Evolutionary conservation across 1,139 yeast species (phyloP).

Genomic region (Pichia norvegensis): DNA sequence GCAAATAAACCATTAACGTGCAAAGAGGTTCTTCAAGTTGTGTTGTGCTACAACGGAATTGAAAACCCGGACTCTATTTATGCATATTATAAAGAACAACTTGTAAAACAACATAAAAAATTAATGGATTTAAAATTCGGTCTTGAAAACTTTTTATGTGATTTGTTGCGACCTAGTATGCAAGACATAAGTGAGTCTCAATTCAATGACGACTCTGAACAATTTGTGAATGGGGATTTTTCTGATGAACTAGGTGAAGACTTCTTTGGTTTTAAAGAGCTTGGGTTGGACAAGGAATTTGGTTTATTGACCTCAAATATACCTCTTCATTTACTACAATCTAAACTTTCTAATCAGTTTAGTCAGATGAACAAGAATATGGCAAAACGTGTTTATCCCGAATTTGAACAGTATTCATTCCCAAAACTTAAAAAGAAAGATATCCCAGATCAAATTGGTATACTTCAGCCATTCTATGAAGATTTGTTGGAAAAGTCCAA

Average conservation of each 20-base stretch:
- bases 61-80: constrained; percentile 71
- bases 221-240: constrained; percentile 89
- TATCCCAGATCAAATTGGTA: constrained; percentile 46
- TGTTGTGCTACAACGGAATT: constrained; percentile 79
- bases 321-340: constrained; percentile 82
- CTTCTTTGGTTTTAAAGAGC: constrained; percentile 91
- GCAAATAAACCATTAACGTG: constrained; percentile 32
- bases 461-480: constrained; percentile 52
- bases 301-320: constrained; percentile 80
- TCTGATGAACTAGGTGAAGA: constrained; percentile 91
- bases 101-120: constrained; percentile 61
- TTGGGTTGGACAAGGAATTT: constrained; percentile 89
- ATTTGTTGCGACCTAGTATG: constrained; percentile 74
- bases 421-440: constrained; percentile 44
- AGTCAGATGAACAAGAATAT: constrained; percentile 35
- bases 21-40: constrained; percentile 48
- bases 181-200: constrained; percentile 66
- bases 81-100: constrained; percentile 65
- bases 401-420: constrained; percentile 46
- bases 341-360: constrained; percentile 55
- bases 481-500: constrained; percentile 48
- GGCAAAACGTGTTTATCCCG: constrained; percentile 53
- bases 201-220: constrained; percentile 87
- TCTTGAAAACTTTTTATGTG: constrained; percentile 68
- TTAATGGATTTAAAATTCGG: constrained; percentile 61